Base-by-base conservation (phyloP, 805 yeast species). In the Maudiozyma barnettii region DNA sequence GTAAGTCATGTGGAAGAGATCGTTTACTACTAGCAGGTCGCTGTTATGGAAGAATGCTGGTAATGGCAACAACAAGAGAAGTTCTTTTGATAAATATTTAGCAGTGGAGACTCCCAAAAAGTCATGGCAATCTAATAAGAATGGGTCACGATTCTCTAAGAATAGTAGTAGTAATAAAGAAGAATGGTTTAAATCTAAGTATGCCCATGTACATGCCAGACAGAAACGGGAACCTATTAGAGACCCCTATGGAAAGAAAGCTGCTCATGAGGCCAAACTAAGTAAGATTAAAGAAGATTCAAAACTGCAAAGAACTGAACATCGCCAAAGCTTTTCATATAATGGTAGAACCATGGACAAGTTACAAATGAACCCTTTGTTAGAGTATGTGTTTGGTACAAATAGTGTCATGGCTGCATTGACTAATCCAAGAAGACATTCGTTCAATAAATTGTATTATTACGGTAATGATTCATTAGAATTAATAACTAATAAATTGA, bases 361-460 rank as follows among this genome's bases (percentile, higher is more conserved):
- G 13, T 46, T 66, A 20, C 49, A 54, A 39, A 58, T 62, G 16
- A 73, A 74, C 45, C 81, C 84, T 0, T 59, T 78, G 33, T 64
- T 74, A 43, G 95, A 88, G 58, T 82, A 81, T 58, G 65, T 88
- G 2, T 87, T 74, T 58, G 96, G 96, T 8, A 79, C 82, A 0
- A 81, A 84, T 47, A 69, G 95, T 0, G 91, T 89, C 2, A 53
- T 73, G 14, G 82, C 95, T 1, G 95, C 88, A 0, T 67, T 89
- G 49, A 60, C 66, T 19, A 75, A 81, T 8, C 67, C 70, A 21
- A 76, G 74, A 47, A 73, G 95, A 52, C 26, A 63, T 13, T 72
- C 71, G 45, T 76, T 73, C 60, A 74, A 76, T 35, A 72, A 72
- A 46, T 57, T 88, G 14, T 72, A 71, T 51, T 63, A 80, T 40